phyloP scores from a whole-genome alignment of 2,329 filamentous ascomycete genomes.

The Colletotrichum viniferum region DNA sequence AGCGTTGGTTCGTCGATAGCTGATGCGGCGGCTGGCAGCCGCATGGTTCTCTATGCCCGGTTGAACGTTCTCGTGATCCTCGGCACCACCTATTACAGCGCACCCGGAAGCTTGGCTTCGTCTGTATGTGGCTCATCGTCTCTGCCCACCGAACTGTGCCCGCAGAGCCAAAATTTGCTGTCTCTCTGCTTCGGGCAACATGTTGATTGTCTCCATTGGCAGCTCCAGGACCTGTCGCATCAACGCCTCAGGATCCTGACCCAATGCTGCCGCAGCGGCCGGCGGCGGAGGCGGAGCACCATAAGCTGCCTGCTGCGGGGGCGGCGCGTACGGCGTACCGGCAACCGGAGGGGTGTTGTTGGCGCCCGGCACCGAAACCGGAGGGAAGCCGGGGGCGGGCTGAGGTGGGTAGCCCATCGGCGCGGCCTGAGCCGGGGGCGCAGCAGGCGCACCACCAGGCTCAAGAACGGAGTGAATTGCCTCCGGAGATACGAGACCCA shows the following conservation, averaged over 20 bases:
- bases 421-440: slow-evolving; percentile 22
- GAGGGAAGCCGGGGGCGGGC: slow-evolving; percentile 35
- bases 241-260: slow-evolving; percentile 71
- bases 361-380: slow-evolving; percentile 32
- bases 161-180: slow-evolving; percentile 81
- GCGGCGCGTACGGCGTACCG: slow-evolving; percentile 50
- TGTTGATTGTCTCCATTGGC: slow-evolving; percentile 80
- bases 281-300: slow-evolving; percentile 30
- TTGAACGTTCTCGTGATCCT: neutral
- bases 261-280: slow-evolving; percentile 35
- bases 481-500: slow-evolving; percentile 88
- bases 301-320: slow-evolving; percentile 41
- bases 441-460: slow-evolving; percentile 45
- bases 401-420: slow-evolving; percentile 25
- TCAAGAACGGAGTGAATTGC: slow-evolving; percentile 84
- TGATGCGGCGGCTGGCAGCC: neutral
- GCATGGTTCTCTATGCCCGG: neutral
- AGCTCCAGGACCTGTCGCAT: slow-evolving; percentile 83
- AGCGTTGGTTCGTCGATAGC: neutral
- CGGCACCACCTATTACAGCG: neutral
- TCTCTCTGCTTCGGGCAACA: slow-evolving; percentile 75
- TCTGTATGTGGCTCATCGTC: slow-evolving; percentile 25
- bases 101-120: neutral
- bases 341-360: slow-evolving; percentile 55
- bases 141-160: slow-evolving; percentile 59